A percentile compares a stretch with the other conserved stretches of the same genome.
phyloP scores from a whole-genome alignment of 2,329 filamentous ascomycete genomes.

The Anthostomella pinea region DNA sequence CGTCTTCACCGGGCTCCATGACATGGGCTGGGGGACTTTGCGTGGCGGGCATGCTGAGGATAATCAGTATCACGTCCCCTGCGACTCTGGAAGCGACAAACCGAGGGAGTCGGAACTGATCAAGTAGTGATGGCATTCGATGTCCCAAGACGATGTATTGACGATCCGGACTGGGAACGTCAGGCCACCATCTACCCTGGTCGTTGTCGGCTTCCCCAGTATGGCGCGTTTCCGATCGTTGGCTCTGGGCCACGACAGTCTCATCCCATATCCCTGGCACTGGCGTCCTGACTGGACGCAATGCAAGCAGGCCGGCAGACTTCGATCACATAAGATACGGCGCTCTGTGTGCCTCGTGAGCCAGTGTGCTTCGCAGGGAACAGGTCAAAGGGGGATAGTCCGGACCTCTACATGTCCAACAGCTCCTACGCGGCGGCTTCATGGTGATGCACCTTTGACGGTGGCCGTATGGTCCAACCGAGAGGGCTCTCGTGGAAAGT shows the following conservation, averaged over 20 bases:
- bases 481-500: slow-evolving; percentile 9
- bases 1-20: too few relatives aligned
- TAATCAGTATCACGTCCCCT: too few relatives aligned
- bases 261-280: slow-evolving; percentile 13
- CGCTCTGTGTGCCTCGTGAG: slow-evolving; percentile 5
- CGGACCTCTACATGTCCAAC: slow-evolving; percentile 18
- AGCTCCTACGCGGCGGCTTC: slow-evolving; percentile 8
- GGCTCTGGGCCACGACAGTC: slow-evolving; percentile 14
- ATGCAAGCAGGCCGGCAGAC: slow-evolving; percentile 10
- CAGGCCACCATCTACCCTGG: not conserved
- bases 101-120: too few relatives aligned
- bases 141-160: slow-evolving; percentile 13
- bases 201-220: not conserved
- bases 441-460: slow-evolving; percentile 4
- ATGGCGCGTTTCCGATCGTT: slow-evolving; percentile 12
- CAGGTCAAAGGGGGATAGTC: not conserved
- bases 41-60: too few relatives aligned
- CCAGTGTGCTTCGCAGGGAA: slow-evolving; percentile 1
- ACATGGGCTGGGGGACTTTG: too few relatives aligned
- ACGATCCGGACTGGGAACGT: slow-evolving; percentile 7
- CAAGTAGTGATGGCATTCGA: too few relatives aligned
- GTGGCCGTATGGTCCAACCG: not conserved
- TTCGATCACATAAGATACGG: slow-evolving; percentile 12
- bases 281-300: slow-evolving; percentile 8
- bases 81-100: too few relatives aligned